Base-by-base conservation (phyloP, 129 eudicot species). In the Flaveria robusta region DNA sequence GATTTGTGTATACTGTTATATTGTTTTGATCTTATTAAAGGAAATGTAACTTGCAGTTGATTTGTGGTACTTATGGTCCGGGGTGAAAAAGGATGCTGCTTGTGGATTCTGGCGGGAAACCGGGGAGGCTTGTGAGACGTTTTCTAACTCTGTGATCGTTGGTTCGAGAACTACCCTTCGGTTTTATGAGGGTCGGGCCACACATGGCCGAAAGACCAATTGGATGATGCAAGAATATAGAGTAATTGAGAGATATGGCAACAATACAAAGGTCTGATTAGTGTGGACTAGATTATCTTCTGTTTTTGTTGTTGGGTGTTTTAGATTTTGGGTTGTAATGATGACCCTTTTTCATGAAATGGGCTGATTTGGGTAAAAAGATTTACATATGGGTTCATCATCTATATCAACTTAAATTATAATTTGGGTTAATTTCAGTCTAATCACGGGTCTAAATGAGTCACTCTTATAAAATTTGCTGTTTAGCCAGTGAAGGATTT, bases 201-300 rank as follows among this genome's bases (percentile, higher is more conserved):
- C 86, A 58, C 23, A 74, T 18, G 86, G 39, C 56, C 79, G 50
- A 55, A 76, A 67, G 83, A 92, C 93, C 18, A 75, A 86, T 60
- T 92, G 93, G 93, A 59, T 89, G 67, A 87, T 90, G 91, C 96
- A 86, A 79, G 96, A 89, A 77, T 92, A 89, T 71, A 65, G 51
- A 69, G 75, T 92, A 68, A 83, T 85, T 10, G 79, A 56, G 6
- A 82, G 80, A 15, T 84, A 56, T 31, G 70, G 74, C 42, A 58
- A 43, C 67, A 67, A 74, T 37, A 24, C 58, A 22, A 71, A 78
- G 90, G 97, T 91, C 77, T 31, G 47, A 19, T 16, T 34, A 3
- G 23, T 46, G n/a, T 46, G 22, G 9, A 52, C 59, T 12, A 52
- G 59, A 52, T 52, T 52, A 7, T 54, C 12, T 18, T 50, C 16